Evolutionary conservation across 345 rosid species (phyloP), one percentile per base, ranked within the genome.

Genomic region (Balakata baccata): DNA sequence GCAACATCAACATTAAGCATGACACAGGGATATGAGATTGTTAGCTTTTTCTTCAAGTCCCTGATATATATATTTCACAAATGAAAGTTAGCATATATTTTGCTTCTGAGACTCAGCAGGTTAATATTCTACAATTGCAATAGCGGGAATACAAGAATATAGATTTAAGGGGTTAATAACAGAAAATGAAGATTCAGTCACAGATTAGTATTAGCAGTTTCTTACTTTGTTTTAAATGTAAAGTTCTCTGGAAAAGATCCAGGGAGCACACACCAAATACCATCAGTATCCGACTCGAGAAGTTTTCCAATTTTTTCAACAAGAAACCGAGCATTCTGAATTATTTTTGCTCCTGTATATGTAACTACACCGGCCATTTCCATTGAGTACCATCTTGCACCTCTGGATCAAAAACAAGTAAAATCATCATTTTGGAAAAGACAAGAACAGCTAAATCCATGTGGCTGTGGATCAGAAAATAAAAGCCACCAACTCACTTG

Each of bases 301-400:
- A 98, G 98, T 81, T 89, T 94, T 81, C 98, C 98, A 81, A 94
- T 94, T 85, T 87, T 88, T 68, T 94, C 95, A 80, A 94, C 86
- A 71, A 94, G 97, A 80, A 92, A 81, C 65, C 89, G 93, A 74
- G 98, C 98, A 85, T 92, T 92, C 82, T 94, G 98, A 77, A 94
- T 94, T 63, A 94, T 94, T 87, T 94, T 94, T 79, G 97, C 98
- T 76, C 98, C 98, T 70, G 98, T 94, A 80, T 94, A 92, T 34
- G 98, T 94, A 78, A 94, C 98, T 63, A 92, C 98, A 77, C 98
- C 97, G 76, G 98, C 98, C 98, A 94, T 94, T 88, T 94, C 98
- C 98, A 92, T 94, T 20, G 98, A 94, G 84, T 92, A 94, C 98
- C 98, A 92, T 84, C 98, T 90, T 80, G 98, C 98, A 79, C 98